Conservation (phyloP, 345 rosid species). For the Mangifera indica region DNA sequence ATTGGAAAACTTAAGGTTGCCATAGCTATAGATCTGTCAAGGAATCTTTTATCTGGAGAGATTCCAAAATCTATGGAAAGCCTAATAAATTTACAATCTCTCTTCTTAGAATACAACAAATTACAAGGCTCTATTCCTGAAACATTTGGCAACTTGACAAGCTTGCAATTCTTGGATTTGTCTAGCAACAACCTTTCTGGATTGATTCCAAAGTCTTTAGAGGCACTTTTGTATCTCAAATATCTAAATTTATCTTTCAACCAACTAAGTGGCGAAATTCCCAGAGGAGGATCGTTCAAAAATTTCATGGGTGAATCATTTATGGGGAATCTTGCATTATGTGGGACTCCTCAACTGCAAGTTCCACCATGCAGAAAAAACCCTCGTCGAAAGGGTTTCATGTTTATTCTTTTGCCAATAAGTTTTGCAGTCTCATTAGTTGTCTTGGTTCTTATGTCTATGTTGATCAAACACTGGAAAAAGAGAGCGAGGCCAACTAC, state of each 20-base stretch:
- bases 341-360: too few species aligned
- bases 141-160: too few species aligned
- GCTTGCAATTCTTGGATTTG: too few species aligned
- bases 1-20: too few species aligned
- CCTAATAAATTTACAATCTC: not conserved
- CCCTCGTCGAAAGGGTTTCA: too few species aligned
- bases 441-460: not conserved
- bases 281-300: not conserved
- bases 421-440: too few species aligned
- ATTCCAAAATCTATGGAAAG: slow-evolving; percentile 6
- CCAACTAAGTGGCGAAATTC: too few species aligned
- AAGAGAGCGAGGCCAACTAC: too few species aligned
- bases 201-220: too few species aligned
- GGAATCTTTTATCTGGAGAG: slow-evolving; percentile 7
- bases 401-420: not conserved
- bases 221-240: too few species aligned
- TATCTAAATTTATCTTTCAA: too few species aligned
- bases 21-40: slow-evolving; percentile 20
- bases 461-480: not conserved
- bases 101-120: not conserved
- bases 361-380: slow-evolving; percentile 11
- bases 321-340: slow-evolving; percentile 7
- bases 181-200: too few species aligned
- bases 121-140: slow-evolving; percentile 17
- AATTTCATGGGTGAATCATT: slow-evolving; percentile 19